phyloP scores from a whole-genome alignment of 73 alveolate genomes.

The Paraurostyla sp. region DNA sequence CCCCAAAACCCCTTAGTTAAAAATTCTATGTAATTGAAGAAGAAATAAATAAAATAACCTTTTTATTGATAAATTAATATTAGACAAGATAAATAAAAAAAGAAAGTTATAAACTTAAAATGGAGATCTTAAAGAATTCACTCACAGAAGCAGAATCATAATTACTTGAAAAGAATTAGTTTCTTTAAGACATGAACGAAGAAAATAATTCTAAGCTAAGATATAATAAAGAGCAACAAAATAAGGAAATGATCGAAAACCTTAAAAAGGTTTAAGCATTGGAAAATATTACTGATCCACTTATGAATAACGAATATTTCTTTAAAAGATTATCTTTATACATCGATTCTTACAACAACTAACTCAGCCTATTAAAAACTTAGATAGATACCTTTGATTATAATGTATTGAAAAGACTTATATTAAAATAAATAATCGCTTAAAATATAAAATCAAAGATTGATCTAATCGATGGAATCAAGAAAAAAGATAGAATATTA shows the following conservation, averaged over 20 bases:
- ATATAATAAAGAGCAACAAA: background rate
- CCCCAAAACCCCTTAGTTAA: too few relatives aligned
- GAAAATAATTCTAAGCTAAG: too few relatives aligned
- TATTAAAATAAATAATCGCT: background rate
- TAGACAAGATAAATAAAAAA: too few relatives aligned
- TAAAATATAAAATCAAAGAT: background rate
- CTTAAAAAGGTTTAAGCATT: background rate
- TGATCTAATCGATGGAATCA: background rate
- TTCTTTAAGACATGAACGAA: too few relatives aligned
- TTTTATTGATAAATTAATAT: background rate
- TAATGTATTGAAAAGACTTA: background rate
- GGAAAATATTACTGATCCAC: background rate
- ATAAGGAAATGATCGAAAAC: background rate
- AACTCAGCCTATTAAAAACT: too few relatives aligned
- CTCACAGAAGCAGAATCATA: too few relatives aligned
- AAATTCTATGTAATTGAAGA: too few relatives aligned
- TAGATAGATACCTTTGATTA: background rate
- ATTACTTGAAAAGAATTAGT: too few relatives aligned
- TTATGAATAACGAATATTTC: background rate
- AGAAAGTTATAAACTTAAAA: background rate
- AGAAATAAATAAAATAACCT: background rate
- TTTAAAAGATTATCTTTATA: background rate
- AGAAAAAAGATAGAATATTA: constrained; percentile 15
- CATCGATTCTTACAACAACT: background rate
- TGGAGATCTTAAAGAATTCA: background rate